Base-by-base conservation (phyloP, 2,329 filamentous ascomycete genomes). In the Pseudogymnoascus sp. region DNA sequence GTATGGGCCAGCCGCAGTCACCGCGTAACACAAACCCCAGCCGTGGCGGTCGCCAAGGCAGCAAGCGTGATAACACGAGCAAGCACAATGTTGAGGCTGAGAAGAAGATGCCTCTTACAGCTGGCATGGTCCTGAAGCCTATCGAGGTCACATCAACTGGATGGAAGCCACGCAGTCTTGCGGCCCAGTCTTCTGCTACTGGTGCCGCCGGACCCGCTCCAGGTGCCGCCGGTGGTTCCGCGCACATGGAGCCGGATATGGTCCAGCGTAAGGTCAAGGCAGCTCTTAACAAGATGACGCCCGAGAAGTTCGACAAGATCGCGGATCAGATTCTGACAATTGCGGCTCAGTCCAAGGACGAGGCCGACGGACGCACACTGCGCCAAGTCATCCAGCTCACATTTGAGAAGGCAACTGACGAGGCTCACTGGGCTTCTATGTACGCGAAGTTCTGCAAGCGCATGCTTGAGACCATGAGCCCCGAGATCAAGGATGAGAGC, bases 201-300 rank as follows among this genome's bases (percentile, higher is more conserved):
- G 66, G 74, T 60, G 75, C 79, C 40, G 66, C 77, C 46, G 74
- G 76, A 38, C 74, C 76, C 63, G 72, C 77, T 65, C 77, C 81
- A 63, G 77, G 79, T 67, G 75, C 79, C 65, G 78, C 74, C 53
- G 74, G 78, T 63, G 78, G 73, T 61, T 70, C 78, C 63, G 79
- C 81, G 7, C 83, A 90, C 70, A 84, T 98, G 79, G 86, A 96
- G 68, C 93, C 95, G 24, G 91, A 93, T 71, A 86, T 95, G 81
- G 95, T 99, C 64, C 95, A 99, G 80, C 89, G 93, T 70, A 99
- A 99, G 87, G 95, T 99, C 75, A 99, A 99, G 87, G 89, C 92
- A 67, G 90, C 90, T 66, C 82, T 99, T 72, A 99, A 99, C 87
- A 99, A 99, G 89, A 98, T 99, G 95, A 98, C 95, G 0, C 95